phyloP scores from a whole-genome alignment of 441 rosid genomes.

The Theobroma grandiflorum region DNA sequence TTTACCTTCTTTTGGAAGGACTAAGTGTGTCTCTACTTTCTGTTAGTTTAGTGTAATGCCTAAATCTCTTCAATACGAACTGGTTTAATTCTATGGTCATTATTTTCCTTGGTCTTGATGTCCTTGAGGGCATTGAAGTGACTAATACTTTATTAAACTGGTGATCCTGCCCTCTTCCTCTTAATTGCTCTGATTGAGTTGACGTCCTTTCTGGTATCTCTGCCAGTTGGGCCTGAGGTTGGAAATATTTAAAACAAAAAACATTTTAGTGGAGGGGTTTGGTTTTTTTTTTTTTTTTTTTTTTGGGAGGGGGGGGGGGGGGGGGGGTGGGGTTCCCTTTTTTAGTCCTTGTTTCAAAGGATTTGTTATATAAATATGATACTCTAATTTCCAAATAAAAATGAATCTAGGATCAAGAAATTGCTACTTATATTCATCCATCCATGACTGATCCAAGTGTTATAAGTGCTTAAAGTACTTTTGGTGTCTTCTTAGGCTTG shows the following conservation, averaged over 20 bases:
- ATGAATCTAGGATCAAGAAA: not conserved
- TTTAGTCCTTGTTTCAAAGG: not conserved
- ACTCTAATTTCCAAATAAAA: not conserved
- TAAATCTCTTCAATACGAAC: not conserved
- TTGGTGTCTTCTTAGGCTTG: slow-evolving; percentile 5
- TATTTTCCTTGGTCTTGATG: not conserved
- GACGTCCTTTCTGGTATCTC: not conserved
- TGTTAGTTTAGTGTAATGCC: not conserved
- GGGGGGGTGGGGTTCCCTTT: not conserved
- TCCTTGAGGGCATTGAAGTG: slow-evolving; percentile 13
- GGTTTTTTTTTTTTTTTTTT: too few relatives aligned
- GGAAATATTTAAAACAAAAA: not conserved
- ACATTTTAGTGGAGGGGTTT: not conserved
- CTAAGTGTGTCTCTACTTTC: not conserved
- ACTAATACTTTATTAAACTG: slow-evolving; percentile 14
- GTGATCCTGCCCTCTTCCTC: not conserved
- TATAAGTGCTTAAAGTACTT: slow-evolving; percentile 6
- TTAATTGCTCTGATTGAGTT: not conserved
- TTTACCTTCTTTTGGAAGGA: slow-evolving; percentile 1
- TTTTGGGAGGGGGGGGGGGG: not conserved
- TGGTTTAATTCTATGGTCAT: not conserved
- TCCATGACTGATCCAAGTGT: not conserved
- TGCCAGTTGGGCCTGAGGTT: slow-evolving; percentile 6
- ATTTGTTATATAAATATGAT: not conserved
- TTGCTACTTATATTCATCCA: not conserved